Base-by-base conservation (phyloP, 768 basidiomycete species). In the Chalciporus pseudorubinellus region DNA sequence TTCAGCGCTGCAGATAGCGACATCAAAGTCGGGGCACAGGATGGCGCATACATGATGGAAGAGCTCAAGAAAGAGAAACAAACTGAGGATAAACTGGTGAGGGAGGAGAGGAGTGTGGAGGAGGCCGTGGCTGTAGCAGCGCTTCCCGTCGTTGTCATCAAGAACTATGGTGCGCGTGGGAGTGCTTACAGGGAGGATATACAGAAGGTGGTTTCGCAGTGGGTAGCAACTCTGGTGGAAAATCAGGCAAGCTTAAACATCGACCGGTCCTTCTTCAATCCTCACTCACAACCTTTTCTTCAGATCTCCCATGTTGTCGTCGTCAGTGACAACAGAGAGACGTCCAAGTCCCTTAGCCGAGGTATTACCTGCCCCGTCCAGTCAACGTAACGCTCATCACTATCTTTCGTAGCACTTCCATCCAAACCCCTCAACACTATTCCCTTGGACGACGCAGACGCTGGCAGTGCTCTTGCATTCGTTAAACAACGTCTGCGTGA, bases 281-380 rank as follows among this genome's bases (percentile, higher is more conserved):
- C 46, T 51, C 36, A n/a, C 39, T 22, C 39, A 47, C 3, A 7
- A 34, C 38, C 11, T 12, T 14, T 8, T n/a, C 19, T 38, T 20
- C 54, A 93, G 90, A 74, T 92, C 50, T 95, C 95, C 0, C 95
- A 98, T 68, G 92, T 97, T 41, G 75, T 99, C 43, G 83, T 98
- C 29, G 73, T 94, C 39, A 91, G 91, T 59, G 92, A 98, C 64
- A 93, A 92, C 58, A 81, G 89, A 22, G 92, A 93, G 60, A 88
- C 95, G 51, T 76, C 83, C 1, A 97, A 92, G 64, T 75, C 80
- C n/a, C 72, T 98, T 7, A 83, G 91, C 0, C 88, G 87, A 76
- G 87, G 92, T 88, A 59, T 16, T 16, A 28, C 16, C 9, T 5
- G n/a, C n/a, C 34, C 14, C 14, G 9, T n/a, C 10, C 3, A 20